These are phyloP conservation scores for Athelia psychrophila DNA, from an alignment of 1,284 basidiomycete genomes.

Conservation along the genomic window DNA sequence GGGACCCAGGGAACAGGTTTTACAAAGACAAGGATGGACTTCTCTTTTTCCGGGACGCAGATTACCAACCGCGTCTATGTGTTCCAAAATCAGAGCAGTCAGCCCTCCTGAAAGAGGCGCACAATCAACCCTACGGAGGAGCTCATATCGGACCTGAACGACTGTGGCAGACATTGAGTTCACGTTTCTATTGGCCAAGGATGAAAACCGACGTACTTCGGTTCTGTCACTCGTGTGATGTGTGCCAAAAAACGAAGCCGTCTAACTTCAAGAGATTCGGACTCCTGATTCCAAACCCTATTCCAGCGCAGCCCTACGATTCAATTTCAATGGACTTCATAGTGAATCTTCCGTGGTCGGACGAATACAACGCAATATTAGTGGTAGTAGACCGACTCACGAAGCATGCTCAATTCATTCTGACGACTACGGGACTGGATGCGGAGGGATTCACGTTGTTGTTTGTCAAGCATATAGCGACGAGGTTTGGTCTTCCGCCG, in stretches of 20 bases:
- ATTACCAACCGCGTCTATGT: constrained; percentile 16
- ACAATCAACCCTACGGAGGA: constrained; percentile 7
- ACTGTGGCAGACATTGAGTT: constrained; percentile 12
- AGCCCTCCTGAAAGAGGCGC: constrained; percentile 7
- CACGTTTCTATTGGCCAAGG: constrained; percentile 30
- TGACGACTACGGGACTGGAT: constrained; percentile 11
- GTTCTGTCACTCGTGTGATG: constrained; percentile 29
- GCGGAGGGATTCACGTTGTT: constrained; percentile 11
- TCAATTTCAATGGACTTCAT: constrained; percentile 45
- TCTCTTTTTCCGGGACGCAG: constrained; percentile 19
- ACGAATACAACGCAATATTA: constrained; percentile 31
- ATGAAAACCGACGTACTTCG: constrained; percentile 24
- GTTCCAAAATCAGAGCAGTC: constrained; percentile 8
- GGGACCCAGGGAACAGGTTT: constrained; percentile 8
- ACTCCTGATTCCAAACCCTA: constrained; percentile 30
- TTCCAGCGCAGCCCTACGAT: constrained; percentile 35
- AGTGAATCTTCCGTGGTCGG: constrained; percentile 32
- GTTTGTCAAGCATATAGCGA: constrained; percentile 15
- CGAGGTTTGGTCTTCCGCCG: constrained; percentile 18
- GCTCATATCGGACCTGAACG: constrained; percentile 9
- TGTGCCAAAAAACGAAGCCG: constrained; percentile 37
- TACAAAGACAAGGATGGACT: constrained; percentile 12
- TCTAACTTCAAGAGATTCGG: constrained; percentile 25
- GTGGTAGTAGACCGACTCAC: constrained; percentile 35
- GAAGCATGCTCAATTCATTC: constrained; percentile 34